Percentiles rank a stretch among this genome's conserved stretches.
Conservation (phyloP, 345 rosid genomes). For the Bruguiera sexangula region DNA sequence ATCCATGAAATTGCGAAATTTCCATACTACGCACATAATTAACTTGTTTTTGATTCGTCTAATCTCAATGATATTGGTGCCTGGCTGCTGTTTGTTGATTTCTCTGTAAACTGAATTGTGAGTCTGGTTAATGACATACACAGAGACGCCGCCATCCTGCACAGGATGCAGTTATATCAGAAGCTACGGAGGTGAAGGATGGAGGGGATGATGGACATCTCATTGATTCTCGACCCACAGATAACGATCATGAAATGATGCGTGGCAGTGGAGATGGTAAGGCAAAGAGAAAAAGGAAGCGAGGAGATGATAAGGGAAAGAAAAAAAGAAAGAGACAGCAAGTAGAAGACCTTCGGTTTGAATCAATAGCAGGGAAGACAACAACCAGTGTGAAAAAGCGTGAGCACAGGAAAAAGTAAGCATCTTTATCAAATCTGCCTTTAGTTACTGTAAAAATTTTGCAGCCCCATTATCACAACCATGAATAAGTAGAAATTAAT, state of each 20-base stretch:
- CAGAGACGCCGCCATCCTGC: slow-evolving; percentile 14
- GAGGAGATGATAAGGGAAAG: slow-evolving; percentile 40
- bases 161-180: slow-evolving; percentile 20
- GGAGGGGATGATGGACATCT: slow-evolving; percentile 19
- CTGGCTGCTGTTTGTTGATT: too few relatives aligned
- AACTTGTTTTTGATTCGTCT: too few relatives aligned
- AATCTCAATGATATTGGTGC: too few relatives aligned
- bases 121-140: not conserved
- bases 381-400: slow-evolving; percentile 42
- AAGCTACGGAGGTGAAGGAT: slow-evolving; percentile 14
- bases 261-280: not conserved
- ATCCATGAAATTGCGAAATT: too few relatives aligned
- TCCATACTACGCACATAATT: too few relatives aligned
- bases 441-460: not conserved
- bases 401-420: slow-evolving; percentile 71
- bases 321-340: slow-evolving; percentile 69
- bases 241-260: too few relatives aligned
- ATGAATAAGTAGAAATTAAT: not conserved
- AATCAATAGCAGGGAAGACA: slow-evolving; percentile 29
- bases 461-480: not conserved
- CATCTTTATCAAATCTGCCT: not conserved
- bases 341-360: slow-evolving; percentile 64
- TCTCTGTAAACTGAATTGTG: too few relatives aligned
- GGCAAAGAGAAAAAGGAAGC: not conserved
- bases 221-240: too few relatives aligned